Conservation (phyloP, 352 stramenopile genomes). For the Thraustochytrium striatum region DNA sequence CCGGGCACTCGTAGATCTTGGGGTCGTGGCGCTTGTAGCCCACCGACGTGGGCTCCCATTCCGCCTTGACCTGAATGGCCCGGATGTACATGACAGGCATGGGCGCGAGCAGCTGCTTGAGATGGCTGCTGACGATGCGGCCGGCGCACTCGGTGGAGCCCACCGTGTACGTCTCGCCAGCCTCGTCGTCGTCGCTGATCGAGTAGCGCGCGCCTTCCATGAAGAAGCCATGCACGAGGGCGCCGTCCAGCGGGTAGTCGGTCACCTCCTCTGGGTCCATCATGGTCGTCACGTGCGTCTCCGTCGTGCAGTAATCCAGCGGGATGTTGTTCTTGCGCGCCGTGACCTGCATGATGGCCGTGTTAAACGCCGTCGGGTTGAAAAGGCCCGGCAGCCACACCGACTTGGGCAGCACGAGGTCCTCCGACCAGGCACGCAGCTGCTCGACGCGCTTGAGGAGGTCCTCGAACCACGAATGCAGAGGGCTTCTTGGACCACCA, state of each 20-base stretch:
- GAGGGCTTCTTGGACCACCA: constrained; percentile 82
- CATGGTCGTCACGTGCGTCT: constrained; percentile 91
- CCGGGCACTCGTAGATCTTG: constrained; percentile 88
- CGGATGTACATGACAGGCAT: constrained; percentile 92
- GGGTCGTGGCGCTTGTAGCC: constrained; percentile 87
- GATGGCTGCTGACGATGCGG: constrained; percentile 82
- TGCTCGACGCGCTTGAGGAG: constrained; percentile 83
- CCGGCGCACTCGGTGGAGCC: constrained; percentile 76
- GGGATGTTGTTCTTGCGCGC: constrained; percentile 79
- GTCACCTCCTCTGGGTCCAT: constrained; percentile 70
- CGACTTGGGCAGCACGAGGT: constrained; percentile 84
- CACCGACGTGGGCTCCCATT: constrained; percentile 88
- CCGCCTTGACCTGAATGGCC: constrained; percentile 82
- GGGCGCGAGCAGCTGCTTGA: constrained; percentile 87
- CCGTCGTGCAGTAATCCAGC: constrained; percentile 91
- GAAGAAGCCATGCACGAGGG: constrained; percentile 90
- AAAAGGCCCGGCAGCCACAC: constrained; percentile 92
- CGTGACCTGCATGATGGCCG: constrained; percentile 88
- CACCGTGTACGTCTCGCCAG: constrained; percentile 72
- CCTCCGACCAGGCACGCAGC: constrained; percentile 88
- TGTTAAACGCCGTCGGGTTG: constrained; percentile 91
- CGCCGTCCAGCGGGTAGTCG: constrained; percentile 73
- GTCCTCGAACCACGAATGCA: constrained; percentile 86
- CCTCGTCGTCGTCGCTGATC: constrained; percentile 75
- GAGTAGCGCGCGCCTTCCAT: constrained; percentile 90